A percentile compares a stretch with the other conserved stretches of the same genome.
These are phyloP conservation scores for Microascus cirrosus DNA, from an alignment of 2,329 filamentous ascomycete species.

Conservation along the genomic window DNA sequence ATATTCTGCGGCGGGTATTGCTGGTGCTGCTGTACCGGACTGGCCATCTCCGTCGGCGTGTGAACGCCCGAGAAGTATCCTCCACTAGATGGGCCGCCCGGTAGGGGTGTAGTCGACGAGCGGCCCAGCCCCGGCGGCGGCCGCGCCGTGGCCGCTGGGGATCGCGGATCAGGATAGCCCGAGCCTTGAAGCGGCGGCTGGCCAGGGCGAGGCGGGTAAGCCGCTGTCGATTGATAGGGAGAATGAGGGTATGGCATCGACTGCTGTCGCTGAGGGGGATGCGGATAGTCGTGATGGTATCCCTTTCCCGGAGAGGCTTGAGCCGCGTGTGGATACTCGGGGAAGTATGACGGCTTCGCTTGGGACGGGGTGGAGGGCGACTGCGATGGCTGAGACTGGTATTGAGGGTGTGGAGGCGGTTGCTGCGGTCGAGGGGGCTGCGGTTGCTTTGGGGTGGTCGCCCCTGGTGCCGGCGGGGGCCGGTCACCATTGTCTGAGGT, in stretches of 20 bases:
- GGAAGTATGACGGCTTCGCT: constrained; percentile 21
- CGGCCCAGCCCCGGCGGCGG: neutral
- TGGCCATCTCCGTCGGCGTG: constrained; percentile 2
- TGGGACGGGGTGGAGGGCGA: constrained; percentile 9
- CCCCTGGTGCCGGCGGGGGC: constrained; percentile 9
- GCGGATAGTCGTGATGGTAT: constrained; percentile 30
- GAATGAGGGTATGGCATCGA: constrained; percentile 2
- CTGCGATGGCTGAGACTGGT: neutral
- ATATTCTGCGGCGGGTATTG: constrained; percentile 6
- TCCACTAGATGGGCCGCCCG: neutral
- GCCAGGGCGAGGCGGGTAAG: constrained; percentile 1
- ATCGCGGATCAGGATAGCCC: neutral
- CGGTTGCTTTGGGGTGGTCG: neutral
- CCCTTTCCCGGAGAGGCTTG: constrained; percentile 37
- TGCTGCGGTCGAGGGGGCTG: constrained; percentile 3
- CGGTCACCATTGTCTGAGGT: constrained; percentile 30
- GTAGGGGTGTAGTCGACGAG: constrained; percentile 1
- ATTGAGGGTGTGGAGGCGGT: neutral
- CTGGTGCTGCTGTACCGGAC: constrained; percentile 2
- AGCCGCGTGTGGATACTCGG: constrained; percentile 35
- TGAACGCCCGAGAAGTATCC: constrained; percentile 1
- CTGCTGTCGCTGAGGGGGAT: constrained; percentile 15
- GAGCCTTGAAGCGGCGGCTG: neutral
- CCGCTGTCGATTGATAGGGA: constrained; percentile 1
- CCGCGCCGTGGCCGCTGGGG: neutral